These are phyloP conservation scores for Trichoderma atroviride DNA, from an alignment of 2,329 filamentous ascomycete species.

Conservation along the genomic window DNA sequence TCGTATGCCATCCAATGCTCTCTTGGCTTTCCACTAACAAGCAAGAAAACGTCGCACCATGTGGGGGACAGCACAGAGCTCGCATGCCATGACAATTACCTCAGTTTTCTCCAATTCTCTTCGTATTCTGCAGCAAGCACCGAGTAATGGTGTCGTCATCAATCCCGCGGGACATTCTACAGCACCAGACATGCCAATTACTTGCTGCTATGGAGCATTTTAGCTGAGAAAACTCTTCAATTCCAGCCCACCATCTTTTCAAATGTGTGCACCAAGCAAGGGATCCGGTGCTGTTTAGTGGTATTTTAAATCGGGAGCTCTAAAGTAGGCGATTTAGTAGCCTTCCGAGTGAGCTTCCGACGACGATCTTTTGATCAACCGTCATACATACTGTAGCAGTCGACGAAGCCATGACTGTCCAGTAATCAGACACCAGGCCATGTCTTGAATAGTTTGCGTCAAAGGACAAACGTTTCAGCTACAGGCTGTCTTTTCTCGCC, in stretches of 20 bases:
- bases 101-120: background rate
- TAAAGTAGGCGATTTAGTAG: background rate
- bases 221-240: conserved; percentile 13
- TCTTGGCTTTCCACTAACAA: background rate
- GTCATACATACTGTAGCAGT: background rate
- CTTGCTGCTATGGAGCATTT: background rate
- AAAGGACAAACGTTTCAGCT: background rate
- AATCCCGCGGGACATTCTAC: background rate
- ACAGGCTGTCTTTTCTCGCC: background rate
- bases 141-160: conserved; percentile 15
- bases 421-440: background rate
- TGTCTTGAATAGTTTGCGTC: background rate
- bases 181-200: background rate
- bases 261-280: background rate
- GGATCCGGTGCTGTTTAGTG: background rate
- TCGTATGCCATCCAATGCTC: background rate
- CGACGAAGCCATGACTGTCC: background rate
- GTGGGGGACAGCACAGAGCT: background rate
- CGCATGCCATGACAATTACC: conserved; percentile 2
- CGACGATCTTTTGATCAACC: conserved; percentile 10
- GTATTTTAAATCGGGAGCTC: background rate
- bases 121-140: background rate
- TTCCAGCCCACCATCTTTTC: background rate
- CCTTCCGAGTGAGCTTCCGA: background rate
- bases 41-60: background rate